Percentiles rank a stretch among this genome's conserved stretches.
Conservation (phyloP, 352 stramenopile genomes). For the Achlya hypogyna region DNA sequence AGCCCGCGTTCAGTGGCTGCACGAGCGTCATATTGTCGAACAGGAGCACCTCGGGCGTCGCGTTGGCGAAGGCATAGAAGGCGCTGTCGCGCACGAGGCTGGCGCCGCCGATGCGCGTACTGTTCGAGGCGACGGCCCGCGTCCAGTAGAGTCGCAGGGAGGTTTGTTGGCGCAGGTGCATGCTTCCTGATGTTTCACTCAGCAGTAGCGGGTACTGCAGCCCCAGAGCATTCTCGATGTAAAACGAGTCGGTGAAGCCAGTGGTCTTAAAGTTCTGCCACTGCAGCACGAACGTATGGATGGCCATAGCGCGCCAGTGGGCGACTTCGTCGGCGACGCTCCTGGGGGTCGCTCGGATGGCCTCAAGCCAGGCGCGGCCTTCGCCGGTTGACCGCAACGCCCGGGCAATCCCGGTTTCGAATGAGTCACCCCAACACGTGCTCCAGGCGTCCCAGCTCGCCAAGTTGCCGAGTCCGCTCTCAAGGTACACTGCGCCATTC, state of each 20-base stretch:
- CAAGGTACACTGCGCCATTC: too few relatives aligned
- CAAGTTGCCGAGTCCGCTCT: too few relatives aligned
- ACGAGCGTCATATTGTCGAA: not conserved
- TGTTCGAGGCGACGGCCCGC: not conserved
- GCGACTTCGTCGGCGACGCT: too few relatives aligned
- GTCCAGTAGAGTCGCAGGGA: too few relatives aligned
- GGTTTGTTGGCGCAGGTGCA: not conserved
- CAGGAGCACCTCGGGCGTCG: not conserved
- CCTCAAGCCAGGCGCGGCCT: too few relatives aligned
- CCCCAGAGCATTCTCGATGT: not conserved
- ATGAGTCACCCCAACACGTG: too few relatives aligned
- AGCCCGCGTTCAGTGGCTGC: not conserved
- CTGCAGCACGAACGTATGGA: not conserved
- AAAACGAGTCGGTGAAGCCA: not conserved
- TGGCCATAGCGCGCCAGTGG: not conserved
- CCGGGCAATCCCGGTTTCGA: too few relatives aligned
- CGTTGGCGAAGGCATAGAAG: not conserved
- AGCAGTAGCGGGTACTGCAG: slow-evolving; percentile 1
- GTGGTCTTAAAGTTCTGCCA: slow-evolving; percentile 19
- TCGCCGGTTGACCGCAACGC: too few relatives aligned
- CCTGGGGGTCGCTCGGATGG: too few relatives aligned
- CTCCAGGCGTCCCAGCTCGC: too few relatives aligned
- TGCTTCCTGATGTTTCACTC: not conserved
- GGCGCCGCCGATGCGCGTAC: not conserved
- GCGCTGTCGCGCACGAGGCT: not conserved